Evolutionary conservation across 2,329 filamentous ascomycete species (phyloP).

Genomic region (Myriosclerotinia scirpicola): DNA sequence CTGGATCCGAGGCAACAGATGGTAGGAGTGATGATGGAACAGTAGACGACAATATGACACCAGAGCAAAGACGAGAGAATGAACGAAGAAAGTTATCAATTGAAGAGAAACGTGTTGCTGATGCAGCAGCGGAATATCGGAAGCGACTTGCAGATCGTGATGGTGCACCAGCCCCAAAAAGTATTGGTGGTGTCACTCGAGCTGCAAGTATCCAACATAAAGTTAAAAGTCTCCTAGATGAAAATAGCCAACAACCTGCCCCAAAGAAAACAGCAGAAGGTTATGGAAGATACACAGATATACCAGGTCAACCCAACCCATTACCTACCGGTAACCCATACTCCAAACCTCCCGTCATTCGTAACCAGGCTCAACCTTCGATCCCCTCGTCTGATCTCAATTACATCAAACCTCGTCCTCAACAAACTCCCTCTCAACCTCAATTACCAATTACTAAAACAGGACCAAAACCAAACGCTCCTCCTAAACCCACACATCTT

Average conservation of each 20-base stretch:
- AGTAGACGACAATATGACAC: constrained; percentile 69
- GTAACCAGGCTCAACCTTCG: constrained; percentile 48
- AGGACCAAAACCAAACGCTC: constrained; percentile 52
- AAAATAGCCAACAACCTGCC: constrained; percentile 63
- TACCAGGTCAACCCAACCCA: constrained; percentile 24
- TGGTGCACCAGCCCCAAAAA: constrained; percentile 52
- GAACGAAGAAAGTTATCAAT: constrained; percentile 79
- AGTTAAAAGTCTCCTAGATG: constrained; percentile 80
- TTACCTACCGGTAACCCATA: constrained; percentile 34
- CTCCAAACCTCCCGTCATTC: constrained; percentile 35
- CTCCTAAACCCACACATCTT: constrained; percentile 62
- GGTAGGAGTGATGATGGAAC: constrained; percentile 66
- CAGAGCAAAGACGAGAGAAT: constrained; percentile 86
- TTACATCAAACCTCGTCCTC: constrained; percentile 35
- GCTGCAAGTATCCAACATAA: constrained; percentile 89
- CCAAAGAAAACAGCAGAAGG: constrained; percentile 76
- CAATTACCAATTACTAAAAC: constrained; percentile 36
- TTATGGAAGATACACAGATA: constrained; percentile 81
- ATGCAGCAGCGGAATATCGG: constrained; percentile 85
- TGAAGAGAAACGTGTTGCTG: constrained; percentile 87
- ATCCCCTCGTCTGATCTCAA: constrained; percentile 31
- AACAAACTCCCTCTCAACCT: constrained; percentile 29
- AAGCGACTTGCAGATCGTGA: constrained; percentile 67
- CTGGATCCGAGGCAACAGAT: constrained; percentile 72
- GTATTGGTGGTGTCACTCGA: constrained; percentile 58